These are phyloP conservation scores for Ogataea parapolymorpha DNA, from an alignment of 805 yeast genomes.

Conservation along the genomic window DNA sequence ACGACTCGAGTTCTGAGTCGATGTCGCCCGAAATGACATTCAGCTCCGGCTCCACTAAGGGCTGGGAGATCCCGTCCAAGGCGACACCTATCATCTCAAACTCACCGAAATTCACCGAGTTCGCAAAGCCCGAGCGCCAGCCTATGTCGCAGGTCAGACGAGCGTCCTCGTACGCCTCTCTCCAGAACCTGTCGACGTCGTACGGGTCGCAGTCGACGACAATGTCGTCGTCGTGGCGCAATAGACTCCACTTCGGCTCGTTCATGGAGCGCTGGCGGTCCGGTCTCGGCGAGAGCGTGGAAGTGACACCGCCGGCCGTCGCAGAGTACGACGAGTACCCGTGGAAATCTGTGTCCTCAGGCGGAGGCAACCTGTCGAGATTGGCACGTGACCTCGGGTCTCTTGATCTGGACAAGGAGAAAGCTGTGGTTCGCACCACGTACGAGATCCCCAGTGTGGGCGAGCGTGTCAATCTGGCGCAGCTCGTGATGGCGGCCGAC, in stretches of 20 bases:
- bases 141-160: constrained; percentile 22
- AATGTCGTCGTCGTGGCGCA: constrained; percentile 29
- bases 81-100: constrained; percentile 22
- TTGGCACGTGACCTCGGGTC: constrained; percentile 8
- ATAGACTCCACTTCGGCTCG: constrained; percentile 25
- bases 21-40: constrained; percentile 15
- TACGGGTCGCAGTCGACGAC: constrained; percentile 28
- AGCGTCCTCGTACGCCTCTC: constrained; percentile 34
- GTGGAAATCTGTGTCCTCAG: constrained; percentile 21
- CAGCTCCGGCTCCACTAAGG: constrained; percentile 24
- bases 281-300: constrained; percentile 4
- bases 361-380: background rate
- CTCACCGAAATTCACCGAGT: constrained; percentile 20
- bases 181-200: constrained; percentile 36
- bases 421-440: background rate
- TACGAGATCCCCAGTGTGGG: background rate
- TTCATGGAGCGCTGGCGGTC: constrained; percentile 29
- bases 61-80: constrained; percentile 43
- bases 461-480: background rate
- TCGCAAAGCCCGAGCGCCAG: constrained; percentile 20
- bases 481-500: background rate
- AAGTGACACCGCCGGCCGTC: constrained; percentile 27
- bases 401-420: constrained; percentile 6
- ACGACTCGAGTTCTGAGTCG: constrained; percentile 6
- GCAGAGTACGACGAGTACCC: constrained; percentile 29